Base-by-base conservation (phyloP, 768 basidiomycete species). In the Macrolepiota albuminosa region DNA sequence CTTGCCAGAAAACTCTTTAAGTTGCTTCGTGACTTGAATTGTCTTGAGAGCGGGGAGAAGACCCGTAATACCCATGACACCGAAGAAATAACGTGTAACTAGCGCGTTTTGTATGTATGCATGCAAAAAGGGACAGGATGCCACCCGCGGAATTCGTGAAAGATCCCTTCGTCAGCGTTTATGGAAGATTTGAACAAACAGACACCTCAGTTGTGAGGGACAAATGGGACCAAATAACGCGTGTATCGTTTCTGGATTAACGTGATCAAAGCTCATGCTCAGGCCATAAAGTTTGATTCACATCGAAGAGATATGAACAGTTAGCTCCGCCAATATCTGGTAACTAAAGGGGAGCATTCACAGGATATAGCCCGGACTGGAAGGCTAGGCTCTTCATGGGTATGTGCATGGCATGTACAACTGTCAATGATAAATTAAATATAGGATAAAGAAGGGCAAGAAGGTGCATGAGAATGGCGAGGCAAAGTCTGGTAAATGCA, bases 31-130 rank as follows among this genome's bases (percentile, higher is more conserved):
- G 57, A 81, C 84, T 68, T 95, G 92, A 40, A 97, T 95, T 46
- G 92, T 84, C 78, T 94, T 95, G 63, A 98, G 83, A 29, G 96
- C 82, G 36, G 94, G 91, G 37, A 98, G 75, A 21, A 98, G 81
- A 13, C 96, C 96, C 59, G 86, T 82, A 59, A 98, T 98, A 33
- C 96, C 96, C 96, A 98, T 97, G 11, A 6, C 13, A 36, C 1
- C 3, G 1, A 24, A 34, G 6, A 37, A 43, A 49, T 40, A 42
- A 45, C 37, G 51, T 34, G 36, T 57, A n/a, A 2, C 34, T 51
- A 50, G 45, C 37, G 51, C 43, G 37, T 52, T 36, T n/a, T 43
- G 29, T 47, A n/a, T 6, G 2, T 31, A n/a, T 36, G 29, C 61
- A 62, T 62, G 26, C 51, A 45, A 37, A 9, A 42, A 36, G 13